Percentiles rank a stretch among this genome's conserved stretches.
These are phyloP conservation scores for Pyricularia grisea DNA, from an alignment of 2,329 filamentous ascomycete species.

Conservation along the genomic window DNA sequence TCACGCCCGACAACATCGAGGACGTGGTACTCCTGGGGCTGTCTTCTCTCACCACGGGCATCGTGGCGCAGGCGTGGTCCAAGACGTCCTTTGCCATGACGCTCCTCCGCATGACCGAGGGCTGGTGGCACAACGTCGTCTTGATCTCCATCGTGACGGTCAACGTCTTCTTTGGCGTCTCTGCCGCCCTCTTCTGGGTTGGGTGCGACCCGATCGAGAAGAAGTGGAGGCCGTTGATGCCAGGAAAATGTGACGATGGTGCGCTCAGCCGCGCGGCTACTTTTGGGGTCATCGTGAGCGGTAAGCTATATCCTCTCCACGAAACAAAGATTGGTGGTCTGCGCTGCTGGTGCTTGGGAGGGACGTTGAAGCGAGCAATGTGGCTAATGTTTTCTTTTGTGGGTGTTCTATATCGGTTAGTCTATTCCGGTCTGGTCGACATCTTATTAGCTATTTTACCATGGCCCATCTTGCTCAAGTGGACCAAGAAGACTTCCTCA, in stretches of 20 bases:
- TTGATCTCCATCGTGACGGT: slow-evolving; percentile 22
- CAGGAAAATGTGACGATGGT: neutral
- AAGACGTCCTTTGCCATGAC: slow-evolving; percentile 29
- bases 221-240: slow-evolving; percentile 10
- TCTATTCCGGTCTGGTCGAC: slow-evolving; percentile 22
- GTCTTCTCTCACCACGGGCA: slow-evolving; percentile 17
- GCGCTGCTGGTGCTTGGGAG: neutral
- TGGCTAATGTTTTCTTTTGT: neutral
- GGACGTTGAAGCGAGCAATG: too few relatives aligned
- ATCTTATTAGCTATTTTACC: slow-evolving; percentile 26
- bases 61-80: slow-evolving; percentile 24
- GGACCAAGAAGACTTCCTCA: slow-evolving; percentile 7
- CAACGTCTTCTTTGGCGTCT: slow-evolving; percentile 14
- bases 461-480: slow-evolving; percentile 22
- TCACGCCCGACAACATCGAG: slow-evolving; percentile 9
- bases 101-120: slow-evolving; percentile 19
- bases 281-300: slow-evolving; percentile 1
- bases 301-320: neutral
- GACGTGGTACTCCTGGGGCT: slow-evolving; percentile 13
- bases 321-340: neutral
- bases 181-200: slow-evolving; percentile 13
- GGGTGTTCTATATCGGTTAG: neutral
- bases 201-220: slow-evolving; percentile 13
- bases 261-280: neutral
- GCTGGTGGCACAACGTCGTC: slow-evolving; percentile 16